Evolutionary conservation across 176 grass and related monocot species (phyloP), one percentile per base, ranked within the genome.

Genomic region (sorghum (Sorghum bicolor)): DNA sequence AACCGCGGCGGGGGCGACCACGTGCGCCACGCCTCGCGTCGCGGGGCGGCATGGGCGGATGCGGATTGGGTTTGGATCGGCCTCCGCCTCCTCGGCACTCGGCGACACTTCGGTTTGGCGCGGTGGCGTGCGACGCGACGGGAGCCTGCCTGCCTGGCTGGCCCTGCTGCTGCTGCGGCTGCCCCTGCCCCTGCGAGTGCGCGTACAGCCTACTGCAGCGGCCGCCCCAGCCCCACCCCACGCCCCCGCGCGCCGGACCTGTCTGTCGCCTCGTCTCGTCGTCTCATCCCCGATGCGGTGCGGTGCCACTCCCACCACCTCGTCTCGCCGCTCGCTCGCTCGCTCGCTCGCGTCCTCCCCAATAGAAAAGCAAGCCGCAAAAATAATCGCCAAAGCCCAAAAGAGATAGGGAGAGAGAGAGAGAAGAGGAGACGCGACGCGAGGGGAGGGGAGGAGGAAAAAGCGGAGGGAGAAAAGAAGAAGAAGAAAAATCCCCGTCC

Each of bases 21-120:
- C 88, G 88, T 89, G 83, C 70, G 77, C 64, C 29, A 26, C 61
- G 82, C 65, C 60, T 74, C 37, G 80, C 67, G 67, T 39, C 34
- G 47, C 47, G 47, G 47, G 47, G 47, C 47, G 52, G 52, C 19
- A n/a, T 53, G 6, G 52, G 52, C 45, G 15, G 44, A 5, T 8
- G 52, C 45, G 15, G 44, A 5, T 8, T 2, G 52, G 52, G 19
- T 57, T 57, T 57, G 52, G 52, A 57, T 57, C 52, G 52, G 20
- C 7, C 50, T 52, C 6, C 2, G 6, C 50, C 48, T 55, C 53
- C 55, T 58, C 22, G 22, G 55, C 55, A 58, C 22, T 58, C 55
- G 55, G 22, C 22, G 55, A 58, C 55, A 11, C 3, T 58, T 12
- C 20, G 65, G 32, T 17, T 20, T 67, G 65, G 32, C 17, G 31